phyloP scores from a whole-genome alignment of 208 protist species.

The Trichomonas tenax region DNA sequence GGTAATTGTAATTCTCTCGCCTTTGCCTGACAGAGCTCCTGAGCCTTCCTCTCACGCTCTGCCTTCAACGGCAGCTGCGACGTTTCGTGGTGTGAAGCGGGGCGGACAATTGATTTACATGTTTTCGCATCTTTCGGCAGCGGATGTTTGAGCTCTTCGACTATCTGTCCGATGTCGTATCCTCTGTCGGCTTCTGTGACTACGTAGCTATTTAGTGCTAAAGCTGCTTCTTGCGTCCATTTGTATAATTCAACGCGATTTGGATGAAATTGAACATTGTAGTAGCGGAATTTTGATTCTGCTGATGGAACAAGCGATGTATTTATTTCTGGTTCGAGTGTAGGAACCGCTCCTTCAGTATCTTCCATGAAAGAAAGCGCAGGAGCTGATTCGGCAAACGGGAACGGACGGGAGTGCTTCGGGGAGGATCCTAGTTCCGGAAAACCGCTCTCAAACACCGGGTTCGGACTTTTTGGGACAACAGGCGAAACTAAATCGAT shows the following conservation, averaged over 20 bases:
- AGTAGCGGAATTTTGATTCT: neutral
- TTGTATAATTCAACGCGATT: neutral
- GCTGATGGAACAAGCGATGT: neutral
- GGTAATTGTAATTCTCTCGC: neutral
- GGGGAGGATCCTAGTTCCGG: neutral
- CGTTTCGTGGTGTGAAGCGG: neutral
- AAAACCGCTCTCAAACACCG: neutral
- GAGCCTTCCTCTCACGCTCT: neutral
- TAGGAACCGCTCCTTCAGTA: neutral
- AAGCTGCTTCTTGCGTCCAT: neutral
- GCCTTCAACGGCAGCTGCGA: neutral
- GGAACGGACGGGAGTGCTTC: neutral
- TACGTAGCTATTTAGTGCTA: neutral
- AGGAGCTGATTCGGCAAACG: neutral
- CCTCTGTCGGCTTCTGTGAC: neutral
- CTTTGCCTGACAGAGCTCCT: neutral
- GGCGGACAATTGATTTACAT: neutral
- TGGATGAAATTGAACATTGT: constrained; percentile 16
- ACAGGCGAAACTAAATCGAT: neutral
- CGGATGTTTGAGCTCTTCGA: neutral
- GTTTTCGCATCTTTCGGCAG: neutral
- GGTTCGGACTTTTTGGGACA: neutral
- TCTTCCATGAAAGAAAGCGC: neutral
- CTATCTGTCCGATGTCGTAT: neutral
- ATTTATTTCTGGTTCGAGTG: neutral